Percentiles rank a stretch among this genome's conserved stretches.
These are phyloP conservation scores for Fraxinus sp. DNA, from an alignment of 305 asterid genomes.

Conservation along the genomic window DNA sequence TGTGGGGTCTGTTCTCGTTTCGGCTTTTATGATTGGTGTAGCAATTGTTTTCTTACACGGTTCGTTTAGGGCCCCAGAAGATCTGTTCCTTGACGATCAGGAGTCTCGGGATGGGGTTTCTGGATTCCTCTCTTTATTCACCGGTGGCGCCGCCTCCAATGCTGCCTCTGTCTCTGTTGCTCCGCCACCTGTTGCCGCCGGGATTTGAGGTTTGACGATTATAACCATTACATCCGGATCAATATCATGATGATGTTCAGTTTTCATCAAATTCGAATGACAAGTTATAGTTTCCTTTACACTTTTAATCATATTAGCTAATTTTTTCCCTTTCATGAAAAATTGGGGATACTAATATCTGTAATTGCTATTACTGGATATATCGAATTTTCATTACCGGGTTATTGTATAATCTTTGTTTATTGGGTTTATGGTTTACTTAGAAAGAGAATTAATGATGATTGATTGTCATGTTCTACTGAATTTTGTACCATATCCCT, in stretches of 20 bases:
- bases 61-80: constrained; percentile 78
- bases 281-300: constrained; percentile 4
- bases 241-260: not conserved
- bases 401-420: not conserved
- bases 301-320: constrained; percentile 1
- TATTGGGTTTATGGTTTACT: not conserved
- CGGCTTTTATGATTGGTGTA: constrained; percentile 69
- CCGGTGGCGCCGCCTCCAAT: constrained; percentile 31
- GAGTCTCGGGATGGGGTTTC: constrained; percentile 54
- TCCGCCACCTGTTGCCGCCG: constrained; percentile 39
- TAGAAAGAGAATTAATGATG: not conserved
- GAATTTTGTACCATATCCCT: not conserved
- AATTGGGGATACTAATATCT: constrained; percentile 17
- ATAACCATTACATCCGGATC: constrained; percentile 12
- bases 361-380: constrained; percentile 14
- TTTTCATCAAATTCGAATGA: not conserved
- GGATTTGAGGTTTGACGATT: constrained; percentile 40
- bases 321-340: not conserved
- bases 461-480: not conserved
- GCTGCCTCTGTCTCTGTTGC: constrained; percentile 20
- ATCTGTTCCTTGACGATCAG: constrained; percentile 79
- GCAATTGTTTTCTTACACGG: constrained; percentile 66
- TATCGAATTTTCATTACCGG: constrained; percentile 15
- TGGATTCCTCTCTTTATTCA: constrained; percentile 66
- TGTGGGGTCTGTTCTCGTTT: constrained; percentile 79